Evolutionary conservation across 768 basidiomycete species (phyloP).

Genomic region (Pulveroboletus sp.): DNA sequence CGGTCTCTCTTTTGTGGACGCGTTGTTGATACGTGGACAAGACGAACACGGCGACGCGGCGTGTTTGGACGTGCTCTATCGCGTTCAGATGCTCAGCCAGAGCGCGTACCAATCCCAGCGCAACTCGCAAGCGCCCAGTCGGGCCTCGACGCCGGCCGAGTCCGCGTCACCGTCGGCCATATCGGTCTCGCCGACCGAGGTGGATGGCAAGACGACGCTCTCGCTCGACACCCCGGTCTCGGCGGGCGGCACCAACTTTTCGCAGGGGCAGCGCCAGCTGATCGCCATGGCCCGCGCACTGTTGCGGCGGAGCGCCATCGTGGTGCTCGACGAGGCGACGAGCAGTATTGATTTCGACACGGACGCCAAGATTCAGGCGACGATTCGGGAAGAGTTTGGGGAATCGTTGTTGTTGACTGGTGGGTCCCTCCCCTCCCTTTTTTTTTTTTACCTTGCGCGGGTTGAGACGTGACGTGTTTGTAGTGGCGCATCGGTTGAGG

Average conservation of each 20-base stretch:
- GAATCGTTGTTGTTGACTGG: slow-evolving; percentile 72
- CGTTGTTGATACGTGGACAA: slow-evolving; percentile 20
- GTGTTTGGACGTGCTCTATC: slow-evolving; percentile 74
- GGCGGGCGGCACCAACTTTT: slow-evolving; percentile 87
- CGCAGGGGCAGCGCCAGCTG: slow-evolving; percentile 86
- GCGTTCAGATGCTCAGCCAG: slow-evolving; percentile 73
- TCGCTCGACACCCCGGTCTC: slow-evolving; percentile 79
- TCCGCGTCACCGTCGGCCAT: slow-evolving; percentile 39
- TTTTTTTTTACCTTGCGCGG: no score
- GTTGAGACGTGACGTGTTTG: not conserved
- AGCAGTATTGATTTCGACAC: slow-evolving; percentile 87
- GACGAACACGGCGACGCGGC: slow-evolving; percentile 76
- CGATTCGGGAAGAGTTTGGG: slow-evolving; percentile 83
- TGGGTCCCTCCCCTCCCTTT: slow-evolving; percentile 30
- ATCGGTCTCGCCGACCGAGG: slow-evolving; percentile 46
- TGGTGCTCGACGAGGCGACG: slow-evolving; percentile 82
- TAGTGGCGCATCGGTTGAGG: slow-evolving; percentile 67
- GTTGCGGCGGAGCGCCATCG: slow-evolving; percentile 65
- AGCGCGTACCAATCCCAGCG: slow-evolving; percentile 47
- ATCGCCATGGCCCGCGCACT: slow-evolving; percentile 85
- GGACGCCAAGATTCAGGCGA: slow-evolving; percentile 85
- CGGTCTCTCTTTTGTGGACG: not conserved
- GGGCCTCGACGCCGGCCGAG: slow-evolving; percentile 42
- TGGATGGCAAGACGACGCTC: slow-evolving; percentile 55
- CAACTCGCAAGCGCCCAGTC: slow-evolving; percentile 48